Evolutionary conservation across 805 yeast genomes (phyloP), one percentile per base, ranked within the genome.

Genomic region (Starmerella geochares): DNA sequence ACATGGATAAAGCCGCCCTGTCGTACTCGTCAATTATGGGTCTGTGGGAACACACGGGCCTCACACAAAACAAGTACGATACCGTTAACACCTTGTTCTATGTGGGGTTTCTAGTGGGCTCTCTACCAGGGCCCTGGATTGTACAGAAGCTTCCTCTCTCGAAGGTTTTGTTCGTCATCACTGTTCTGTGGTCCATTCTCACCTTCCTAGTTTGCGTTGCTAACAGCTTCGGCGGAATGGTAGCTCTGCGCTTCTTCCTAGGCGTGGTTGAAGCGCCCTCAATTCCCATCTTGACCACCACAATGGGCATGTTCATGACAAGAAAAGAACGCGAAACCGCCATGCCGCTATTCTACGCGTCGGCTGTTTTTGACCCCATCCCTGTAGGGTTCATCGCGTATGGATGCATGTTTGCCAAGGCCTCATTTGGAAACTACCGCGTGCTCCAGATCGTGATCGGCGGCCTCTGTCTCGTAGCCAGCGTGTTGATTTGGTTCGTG

Each of bases 251-350:
- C 45, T 63, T 70, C 28, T 61, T 76, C 28, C 62, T 76, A 4
- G 80, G 80, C 10, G 59, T 70, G 20, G 68, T 72, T 38, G 80
- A 76, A 56, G 57, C 72, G 1, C 71, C 77, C 2, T 68, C 78
- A 39, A 75, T 80, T 0, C 78, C 78, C 2, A 78, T 80, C 0
- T 66, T 78, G 41, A 72, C 75, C 47, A 67, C 76, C 19, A 73
- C 78, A 33, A 74, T 77, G 46, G 79, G 81, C 23, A 78, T 78
- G 83, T 79, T 77, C 61, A 77, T 76, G 64, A 72, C 74, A 6
- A 11, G 49, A 13, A 19, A 42, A 4, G 60, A 58, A 45, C 40
- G 78, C 53, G 77, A 77, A 19, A 68, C 74, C 1, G 67, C 74
- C 28, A 74, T 75, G 40, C 80, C 81, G 13, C 51, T 76, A 4